Conservation (phyloP, 163 green algal species). For the Prototheca wickerhamii region DNA sequence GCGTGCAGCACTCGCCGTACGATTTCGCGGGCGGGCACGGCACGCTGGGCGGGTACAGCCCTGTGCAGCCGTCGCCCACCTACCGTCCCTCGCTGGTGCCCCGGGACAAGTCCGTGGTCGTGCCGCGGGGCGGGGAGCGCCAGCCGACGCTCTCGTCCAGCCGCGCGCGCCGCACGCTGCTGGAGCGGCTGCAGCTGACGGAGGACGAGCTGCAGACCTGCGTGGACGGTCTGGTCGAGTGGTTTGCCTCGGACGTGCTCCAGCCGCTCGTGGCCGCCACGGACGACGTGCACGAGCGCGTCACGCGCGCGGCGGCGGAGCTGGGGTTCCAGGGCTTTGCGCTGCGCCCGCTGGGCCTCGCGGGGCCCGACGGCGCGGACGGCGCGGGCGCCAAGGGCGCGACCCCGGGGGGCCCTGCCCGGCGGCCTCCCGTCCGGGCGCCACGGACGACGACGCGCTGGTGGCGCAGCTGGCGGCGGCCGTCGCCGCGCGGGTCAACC, state of each 20-base stretch:
- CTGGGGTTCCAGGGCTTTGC: slow-evolving; percentile 18
- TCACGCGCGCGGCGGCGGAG: slow-evolving; percentile 7
- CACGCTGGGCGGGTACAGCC: no score
- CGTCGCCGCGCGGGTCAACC: slow-evolving; percentile 11
- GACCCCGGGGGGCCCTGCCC: not conserved
- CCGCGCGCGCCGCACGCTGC: not conserved
- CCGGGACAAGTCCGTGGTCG: not conserved
- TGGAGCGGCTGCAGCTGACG: slow-evolving; percentile 20
- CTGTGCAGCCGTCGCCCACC: no score
- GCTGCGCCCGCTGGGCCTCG: slow-evolving; percentile 5
- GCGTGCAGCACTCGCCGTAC: no score
- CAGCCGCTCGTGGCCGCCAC: slow-evolving; percentile 31
- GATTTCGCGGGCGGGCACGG: no score
- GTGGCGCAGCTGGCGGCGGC: slow-evolving; percentile 17
- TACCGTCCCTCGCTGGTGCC: not conserved
- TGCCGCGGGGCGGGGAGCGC: not conserved
- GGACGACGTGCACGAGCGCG: slow-evolving; percentile 12
- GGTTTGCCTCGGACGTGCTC: slow-evolving; percentile 46
- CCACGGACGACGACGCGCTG: slow-evolving; percentile 20
- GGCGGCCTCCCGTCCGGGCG: not conserved
- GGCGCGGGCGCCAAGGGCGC: no score
- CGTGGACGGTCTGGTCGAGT: slow-evolving; percentile 57
- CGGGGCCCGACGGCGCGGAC: not conserved
- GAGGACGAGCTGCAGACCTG: not conserved
- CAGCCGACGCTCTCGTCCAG: not conserved